Evolutionary conservation across 2,329 filamentous ascomycete genomes (phyloP), one percentile per base, ranked within the genome.

Genomic region (Epichloe aotearoae): DNA sequence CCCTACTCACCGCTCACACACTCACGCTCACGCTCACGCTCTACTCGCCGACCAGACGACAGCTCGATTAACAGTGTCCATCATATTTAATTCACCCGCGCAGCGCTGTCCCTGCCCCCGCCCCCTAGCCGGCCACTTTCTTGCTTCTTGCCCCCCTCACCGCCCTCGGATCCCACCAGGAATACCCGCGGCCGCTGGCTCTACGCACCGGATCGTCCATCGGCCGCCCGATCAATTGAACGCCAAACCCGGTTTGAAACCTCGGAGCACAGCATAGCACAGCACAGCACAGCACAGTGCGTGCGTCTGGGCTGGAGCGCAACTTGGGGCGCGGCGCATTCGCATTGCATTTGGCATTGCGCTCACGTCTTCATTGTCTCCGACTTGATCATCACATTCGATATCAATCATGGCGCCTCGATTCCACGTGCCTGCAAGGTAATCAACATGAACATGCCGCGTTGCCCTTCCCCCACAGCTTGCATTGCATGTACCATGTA

Each of bases 341-440:
- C 23, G 12, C 38, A 42, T 49, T 8, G n/a, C 26, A 14, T 42
- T 12, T 2, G 19, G 19, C n/a, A 7, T 15, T 30, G 14, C 12
- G 15, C 17, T 5, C 12, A 23, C 39, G n/a, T 41, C 15, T 36
- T 2, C 19, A 5, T 8, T 44, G 4, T 4, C 36, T 4, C 6
- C 33, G 12, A 38, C 44, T 37, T 46, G 10, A 8, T 46, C 14
- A 5, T 17, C 46, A 33, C 30, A 17, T 45, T 41, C 15, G 10
- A 23, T 38, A 17, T 26, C 19, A 44, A 30, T 12, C 30, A 56
- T 56, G 54, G 49, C 53, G 42, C 53, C 51, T 46, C 49, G 54
- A 46, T 53, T 52, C 42, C 53, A 55, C 44, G 41, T 52, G 34
- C 41, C 54, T 17, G 42, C 53, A 34, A 56, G 54, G 54, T 56